phyloP scores from a whole-genome alignment of 1,284 basidiomycete genomes.

The Puccinia hordei region DNA sequence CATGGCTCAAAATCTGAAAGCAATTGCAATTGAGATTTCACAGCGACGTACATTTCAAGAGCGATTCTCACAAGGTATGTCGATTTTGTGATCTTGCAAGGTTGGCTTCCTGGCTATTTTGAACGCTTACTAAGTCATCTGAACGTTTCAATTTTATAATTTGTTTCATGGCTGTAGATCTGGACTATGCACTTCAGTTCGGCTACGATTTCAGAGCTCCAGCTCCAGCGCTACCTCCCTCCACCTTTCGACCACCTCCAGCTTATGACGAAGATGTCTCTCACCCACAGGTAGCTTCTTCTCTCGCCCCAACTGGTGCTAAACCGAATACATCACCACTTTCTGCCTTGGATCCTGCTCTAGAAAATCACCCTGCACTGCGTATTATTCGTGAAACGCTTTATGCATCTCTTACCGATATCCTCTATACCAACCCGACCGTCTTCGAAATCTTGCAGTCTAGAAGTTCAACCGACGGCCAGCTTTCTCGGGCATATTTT shows the following conservation, averaged over 20 bases:
- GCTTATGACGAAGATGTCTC: slow-evolving; percentile 25
- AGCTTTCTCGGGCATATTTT: slow-evolving; percentile 46
- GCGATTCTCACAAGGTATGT: slow-evolving; percentile 37
- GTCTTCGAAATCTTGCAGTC: slow-evolving; percentile 37
- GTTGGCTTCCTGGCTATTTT: neutral
- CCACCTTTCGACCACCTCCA: slow-evolving; percentile 34
- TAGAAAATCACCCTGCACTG: slow-evolving; percentile 18
- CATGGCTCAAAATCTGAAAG: slow-evolving; percentile 37
- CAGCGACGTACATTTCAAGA: slow-evolving; percentile 49
- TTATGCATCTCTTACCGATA: slow-evolving; percentile 45
- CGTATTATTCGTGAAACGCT: slow-evolving; percentile 47
- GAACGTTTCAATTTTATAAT: neutral
- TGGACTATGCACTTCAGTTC: slow-evolving; percentile 43
- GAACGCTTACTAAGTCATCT: neutral
- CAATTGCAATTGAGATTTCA: slow-evolving; percentile 47
- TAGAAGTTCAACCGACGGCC: slow-evolving; percentile 9
- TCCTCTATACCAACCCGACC: slow-evolving; percentile 38
- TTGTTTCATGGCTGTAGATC: slow-evolving; percentile 8
- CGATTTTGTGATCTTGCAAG: neutral
- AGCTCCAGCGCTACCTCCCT: slow-evolving; percentile 3
- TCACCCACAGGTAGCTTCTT: neutral
- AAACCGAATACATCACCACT: neutral
- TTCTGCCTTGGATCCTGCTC: neutral
- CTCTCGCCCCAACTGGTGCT: neutral
- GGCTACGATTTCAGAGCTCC: slow-evolving; percentile 16